phyloP scores from a whole-genome alignment of 169 alveolate genomes.

The Prorocentrum cordatum region DNA sequence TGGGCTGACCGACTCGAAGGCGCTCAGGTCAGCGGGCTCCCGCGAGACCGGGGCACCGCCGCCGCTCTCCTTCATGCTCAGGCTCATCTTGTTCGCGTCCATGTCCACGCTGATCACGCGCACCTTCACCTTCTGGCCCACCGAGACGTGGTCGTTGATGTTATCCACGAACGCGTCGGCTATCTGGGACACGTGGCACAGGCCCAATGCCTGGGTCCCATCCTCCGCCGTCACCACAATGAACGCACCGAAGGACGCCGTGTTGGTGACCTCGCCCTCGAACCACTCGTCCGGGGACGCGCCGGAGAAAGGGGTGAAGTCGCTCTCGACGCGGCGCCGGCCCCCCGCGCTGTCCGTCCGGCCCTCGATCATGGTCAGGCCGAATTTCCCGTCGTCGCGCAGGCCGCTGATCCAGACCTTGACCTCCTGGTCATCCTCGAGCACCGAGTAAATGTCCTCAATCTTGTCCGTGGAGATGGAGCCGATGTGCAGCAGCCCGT shows the following conservation, averaged over 20 bases:
- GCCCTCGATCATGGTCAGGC: slow-evolving; percentile 35
- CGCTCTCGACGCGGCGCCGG: not conserved
- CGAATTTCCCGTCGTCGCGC: slow-evolving; percentile 26
- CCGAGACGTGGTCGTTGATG: slow-evolving; percentile 7
- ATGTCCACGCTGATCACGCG: not conserved
- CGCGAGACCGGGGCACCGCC: slow-evolving; percentile 3
- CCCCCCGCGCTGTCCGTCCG: not conserved
- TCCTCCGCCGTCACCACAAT: slow-evolving; percentile 7
- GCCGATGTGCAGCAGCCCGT: slow-evolving; percentile 28
- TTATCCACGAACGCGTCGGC: slow-evolving; percentile 12
- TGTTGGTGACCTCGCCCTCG: slow-evolving; percentile 4
- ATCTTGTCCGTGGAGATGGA: slow-evolving; percentile 22
- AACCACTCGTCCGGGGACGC: not conserved
- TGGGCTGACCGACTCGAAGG: not conserved
- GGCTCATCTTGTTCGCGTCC: not conserved
- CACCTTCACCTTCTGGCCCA: not conserved
- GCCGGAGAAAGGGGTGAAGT: not conserved
- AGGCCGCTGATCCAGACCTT: slow-evolving; percentile 21
- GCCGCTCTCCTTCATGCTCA: not conserved
- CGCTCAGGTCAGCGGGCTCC: not conserved
- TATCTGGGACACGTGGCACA: slow-evolving; percentile 12
- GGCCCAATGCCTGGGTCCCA: slow-evolving; percentile 20
- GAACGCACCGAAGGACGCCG: slow-evolving; percentile 17
- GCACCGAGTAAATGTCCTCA: too few species aligned
- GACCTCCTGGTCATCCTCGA: slow-evolving; percentile 27